Percentiles rank a stretch among this genome's conserved stretches.
phyloP scores from a whole-genome alignment of 2,329 filamentous ascomycete species.

The Aspergillus sp. region DNA sequence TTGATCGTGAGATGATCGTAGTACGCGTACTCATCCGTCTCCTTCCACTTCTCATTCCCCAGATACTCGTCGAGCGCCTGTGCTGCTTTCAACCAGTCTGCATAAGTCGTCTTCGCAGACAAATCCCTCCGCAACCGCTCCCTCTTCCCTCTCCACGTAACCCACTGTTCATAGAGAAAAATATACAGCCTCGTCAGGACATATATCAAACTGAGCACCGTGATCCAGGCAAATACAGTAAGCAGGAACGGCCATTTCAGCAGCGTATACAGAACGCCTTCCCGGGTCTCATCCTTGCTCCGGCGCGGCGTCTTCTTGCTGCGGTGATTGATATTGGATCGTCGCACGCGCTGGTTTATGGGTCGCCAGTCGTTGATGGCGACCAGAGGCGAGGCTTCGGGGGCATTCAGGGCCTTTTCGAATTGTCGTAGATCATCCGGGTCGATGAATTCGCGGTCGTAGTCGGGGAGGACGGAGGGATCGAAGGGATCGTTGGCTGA shows the following conservation, averaged over 20 bases:
- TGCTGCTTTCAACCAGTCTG: conserved; percentile 75
- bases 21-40: conserved; percentile 55
- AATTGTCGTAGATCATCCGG: conserved; percentile 69
- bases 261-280: conserved; percentile 81
- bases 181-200: conserved; percentile 80
- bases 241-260: conserved; percentile 87
- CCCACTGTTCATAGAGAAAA: conserved; percentile 79
- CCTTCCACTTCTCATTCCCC: conserved; percentile 54
- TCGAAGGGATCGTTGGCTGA: conserved; percentile 53
- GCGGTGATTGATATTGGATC: conserved; percentile 35
- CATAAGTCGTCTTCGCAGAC: conserved; percentile 63
- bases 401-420: conserved; percentile 69
- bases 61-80: conserved; percentile 71
- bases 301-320: conserved; percentile 34
- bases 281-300: conserved; percentile 82
- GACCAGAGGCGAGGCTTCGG: conserved; percentile 68
- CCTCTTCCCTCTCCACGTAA: conserved; percentile 78
- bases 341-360: conserved; percentile 62
- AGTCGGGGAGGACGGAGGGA: conserved; percentile 64
- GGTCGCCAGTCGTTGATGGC: conserved; percentile 96
- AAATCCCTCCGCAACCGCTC: conserved; percentile 63
- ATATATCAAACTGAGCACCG: conserved; percentile 65
- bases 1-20: conserved; percentile 82
- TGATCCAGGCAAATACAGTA: conserved; percentile 71
- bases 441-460: conserved; percentile 66